phyloP scores from a whole-genome alignment of 176 grass and related monocot species.

The Metroxylon sagu region DNA sequence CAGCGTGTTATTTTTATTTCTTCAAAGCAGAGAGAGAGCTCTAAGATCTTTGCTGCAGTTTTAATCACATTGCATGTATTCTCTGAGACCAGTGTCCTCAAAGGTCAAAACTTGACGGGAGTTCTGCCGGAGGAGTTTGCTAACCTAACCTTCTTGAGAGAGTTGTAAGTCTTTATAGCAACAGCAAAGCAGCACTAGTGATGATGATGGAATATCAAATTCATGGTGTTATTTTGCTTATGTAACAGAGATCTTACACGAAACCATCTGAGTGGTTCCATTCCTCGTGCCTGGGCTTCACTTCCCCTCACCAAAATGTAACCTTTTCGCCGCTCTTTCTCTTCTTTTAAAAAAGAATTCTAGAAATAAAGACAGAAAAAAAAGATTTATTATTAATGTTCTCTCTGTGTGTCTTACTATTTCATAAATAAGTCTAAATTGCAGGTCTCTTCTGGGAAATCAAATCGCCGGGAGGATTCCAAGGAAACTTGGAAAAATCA shows the following conservation, averaged over 20 bases:
- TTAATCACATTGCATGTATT: too few species aligned
- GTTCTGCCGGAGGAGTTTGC: conserved; percentile 12
- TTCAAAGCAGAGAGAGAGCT: too few species aligned
- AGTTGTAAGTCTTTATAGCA: background rate
- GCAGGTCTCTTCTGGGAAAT: conserved; percentile 15
- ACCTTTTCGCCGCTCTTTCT: background rate
- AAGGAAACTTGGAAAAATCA: background rate
- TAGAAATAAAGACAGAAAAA: too few species aligned
- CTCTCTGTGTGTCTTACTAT: too few species aligned
- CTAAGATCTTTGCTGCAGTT: too few species aligned
- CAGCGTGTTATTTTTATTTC: too few species aligned
- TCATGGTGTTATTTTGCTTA: background rate
- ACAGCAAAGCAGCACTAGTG: background rate
- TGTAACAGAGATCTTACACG: conserved; percentile 9
- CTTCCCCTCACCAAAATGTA: conserved; percentile 7
- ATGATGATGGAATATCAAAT: too few species aligned
- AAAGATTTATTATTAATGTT: too few species aligned
- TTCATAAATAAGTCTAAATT: background rate
- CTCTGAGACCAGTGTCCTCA: background rate
- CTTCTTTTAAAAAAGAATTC: too few species aligned
- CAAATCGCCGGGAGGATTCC: conserved; percentile 12
- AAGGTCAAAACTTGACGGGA: conserved; percentile 1
- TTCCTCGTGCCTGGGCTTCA: conserved; percentile 1
- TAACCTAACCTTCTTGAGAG: background rate
- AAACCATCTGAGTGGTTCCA: conserved; percentile 11